Percentiles rank a stretch among this genome's conserved stretches.
Conservation (phyloP, 2,329 filamentous ascomycete species). For the Apiospora aurea region DNA sequence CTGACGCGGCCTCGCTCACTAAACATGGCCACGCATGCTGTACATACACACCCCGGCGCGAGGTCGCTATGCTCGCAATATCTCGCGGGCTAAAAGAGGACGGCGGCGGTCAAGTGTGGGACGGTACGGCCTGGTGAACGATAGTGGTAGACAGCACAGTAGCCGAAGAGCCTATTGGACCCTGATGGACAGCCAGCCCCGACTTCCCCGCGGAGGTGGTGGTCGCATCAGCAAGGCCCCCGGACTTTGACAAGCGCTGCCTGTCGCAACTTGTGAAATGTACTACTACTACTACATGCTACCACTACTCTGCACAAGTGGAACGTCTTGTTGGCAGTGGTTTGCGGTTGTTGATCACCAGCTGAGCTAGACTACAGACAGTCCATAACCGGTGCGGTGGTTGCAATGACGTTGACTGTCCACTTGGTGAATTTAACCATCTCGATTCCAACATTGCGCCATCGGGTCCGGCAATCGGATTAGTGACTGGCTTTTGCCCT, state of each 20-base stretch:
- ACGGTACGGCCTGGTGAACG: not conserved
- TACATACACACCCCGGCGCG: not conserved
- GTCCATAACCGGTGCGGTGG: not conserved
- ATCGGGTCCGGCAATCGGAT: not conserved
- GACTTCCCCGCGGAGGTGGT: not conserved
- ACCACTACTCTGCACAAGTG: not conserved
- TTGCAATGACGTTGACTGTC: slow-evolving; percentile 1
- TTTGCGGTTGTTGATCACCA: not conserved
- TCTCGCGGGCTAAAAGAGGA: not conserved
- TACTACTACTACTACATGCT: not conserved
- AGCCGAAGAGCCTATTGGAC: slow-evolving; percentile 5
- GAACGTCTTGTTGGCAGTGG: not conserved
- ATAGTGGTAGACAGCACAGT: not conserved
- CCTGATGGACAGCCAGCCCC: not conserved
- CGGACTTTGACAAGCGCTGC: not conserved
- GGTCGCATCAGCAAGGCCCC: not conserved
- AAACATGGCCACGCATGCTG: not conserved
- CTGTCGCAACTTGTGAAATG: not conserved
- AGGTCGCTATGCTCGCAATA: not conserved
- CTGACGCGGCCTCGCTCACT: slow-evolving; percentile 3
- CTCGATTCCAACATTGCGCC: not conserved
- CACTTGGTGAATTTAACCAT: not conserved
- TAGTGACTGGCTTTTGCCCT: not conserved
- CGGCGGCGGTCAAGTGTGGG: not conserved
- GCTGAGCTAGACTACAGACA: not conserved